Evolutionary conservation across 257 asterid species (phyloP), one percentile per base, ranked within the genome.

Genomic region (Nicotiana paniculata): DNA sequence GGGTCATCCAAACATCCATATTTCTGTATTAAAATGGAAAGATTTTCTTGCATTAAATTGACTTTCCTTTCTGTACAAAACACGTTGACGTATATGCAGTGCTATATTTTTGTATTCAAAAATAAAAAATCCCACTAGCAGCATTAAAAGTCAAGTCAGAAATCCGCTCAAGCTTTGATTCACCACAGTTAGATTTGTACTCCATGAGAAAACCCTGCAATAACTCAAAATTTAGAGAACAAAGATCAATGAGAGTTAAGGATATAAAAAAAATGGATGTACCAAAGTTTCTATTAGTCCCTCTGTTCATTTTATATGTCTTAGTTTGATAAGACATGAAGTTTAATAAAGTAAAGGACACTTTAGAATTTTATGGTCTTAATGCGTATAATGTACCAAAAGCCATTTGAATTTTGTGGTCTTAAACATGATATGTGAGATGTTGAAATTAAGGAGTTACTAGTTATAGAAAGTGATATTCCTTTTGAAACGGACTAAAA

Each of bases 61-160:
- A 16, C 59, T 46, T 72, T 46, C 59, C 78, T 72, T 72, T 46
- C 79, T 72, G 79, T 72, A 46, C 79, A 72, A 72, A 72, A 72
- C 61, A 72, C 61, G 13, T 13, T 72, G 79, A 46, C 39, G 77
- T 65, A 48, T 65, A 21, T 51, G 53, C 58, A 64, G 43, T 15
- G 77, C 77, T 43, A 80, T 18, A 80, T 33, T 8, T 63, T 72
- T 46, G 77, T 80, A 80, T 16, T 80, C 82, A 80, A 80, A 37
- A 55, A 26, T 21, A 80, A 72, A n/a, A 72, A 46, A 12, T 4
- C 77, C 74, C 46, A 18, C 8, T 3, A 24, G 32, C 58, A 80
- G 77, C 54, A 61, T 24, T 43, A 39, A 17, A 79, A 26, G 83
- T 32, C 32, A 59, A 67, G 46, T 17, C 70, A 68, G 24, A 69